Conservation (phyloP, 75 land plant genomes). For the Sequoia sempervirens region DNA sequence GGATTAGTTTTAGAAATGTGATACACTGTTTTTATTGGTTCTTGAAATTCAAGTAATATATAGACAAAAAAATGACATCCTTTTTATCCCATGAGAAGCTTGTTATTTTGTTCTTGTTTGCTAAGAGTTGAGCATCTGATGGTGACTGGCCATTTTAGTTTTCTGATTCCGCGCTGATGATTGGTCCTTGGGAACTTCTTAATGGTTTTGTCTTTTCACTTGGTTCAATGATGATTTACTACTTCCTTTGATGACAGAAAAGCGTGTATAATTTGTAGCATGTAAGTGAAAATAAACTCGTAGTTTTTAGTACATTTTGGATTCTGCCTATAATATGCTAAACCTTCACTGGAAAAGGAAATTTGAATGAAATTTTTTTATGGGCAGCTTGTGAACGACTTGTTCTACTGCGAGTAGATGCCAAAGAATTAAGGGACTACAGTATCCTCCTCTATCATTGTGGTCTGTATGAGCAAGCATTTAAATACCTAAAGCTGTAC, state of each 20-base stretch:
- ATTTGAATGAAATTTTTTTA: neutral
- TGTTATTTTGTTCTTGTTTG: neutral
- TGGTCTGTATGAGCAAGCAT: constrained; percentile 58
- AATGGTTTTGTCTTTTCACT: neutral
- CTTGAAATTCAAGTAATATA: neutral
- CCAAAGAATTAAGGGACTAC: constrained; percentile 66
- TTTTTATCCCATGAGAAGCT: neutral
- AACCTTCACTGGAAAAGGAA: too few species aligned
- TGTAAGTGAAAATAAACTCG: constrained; percentile 2
- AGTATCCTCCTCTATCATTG: constrained; percentile 74
- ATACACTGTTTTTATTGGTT: neutral
- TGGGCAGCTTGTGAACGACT: constrained; percentile 80
- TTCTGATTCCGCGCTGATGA: neutral
- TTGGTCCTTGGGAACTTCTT: neutral
- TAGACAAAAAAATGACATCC: neutral
- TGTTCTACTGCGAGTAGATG: constrained; percentile 45
- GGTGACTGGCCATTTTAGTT: neutral
- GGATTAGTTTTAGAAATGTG: neutral
- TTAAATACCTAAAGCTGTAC: constrained; percentile 51
- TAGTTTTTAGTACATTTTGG: neutral
- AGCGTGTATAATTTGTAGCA: neutral
- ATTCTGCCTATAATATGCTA: too few species aligned
- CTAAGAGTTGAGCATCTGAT: neutral
- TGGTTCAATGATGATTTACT: neutral
- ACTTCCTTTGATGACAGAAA: neutral